Percentiles rank a stretch among this genome's conserved stretches.
Evolutionary conservation across 345 rosid species (phyloP).

Genomic region (Populus simonii): DNA sequence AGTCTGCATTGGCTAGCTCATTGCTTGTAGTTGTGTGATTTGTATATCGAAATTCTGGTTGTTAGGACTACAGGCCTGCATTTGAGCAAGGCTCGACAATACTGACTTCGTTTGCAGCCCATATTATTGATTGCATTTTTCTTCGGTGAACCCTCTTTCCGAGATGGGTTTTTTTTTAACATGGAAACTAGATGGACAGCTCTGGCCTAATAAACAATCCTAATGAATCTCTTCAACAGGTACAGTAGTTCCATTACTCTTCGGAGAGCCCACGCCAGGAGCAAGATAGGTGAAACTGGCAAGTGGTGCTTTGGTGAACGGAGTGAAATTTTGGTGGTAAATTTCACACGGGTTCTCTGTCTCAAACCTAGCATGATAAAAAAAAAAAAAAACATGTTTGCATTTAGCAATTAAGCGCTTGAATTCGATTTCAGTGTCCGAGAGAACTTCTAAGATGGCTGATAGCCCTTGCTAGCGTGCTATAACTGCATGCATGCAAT

Average conservation of each 20-base stretch:
- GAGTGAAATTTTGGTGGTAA: not conserved
- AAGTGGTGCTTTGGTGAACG: not conserved
- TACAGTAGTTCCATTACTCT: not conserved
- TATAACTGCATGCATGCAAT: not conserved
- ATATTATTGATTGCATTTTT: not conserved
- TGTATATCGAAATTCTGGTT: not conserved
- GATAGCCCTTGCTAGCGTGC: not conserved
- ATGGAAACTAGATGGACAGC: too few relatives aligned
- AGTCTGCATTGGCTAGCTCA: too few relatives aligned
- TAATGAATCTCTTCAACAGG: not conserved
- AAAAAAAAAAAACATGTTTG: constrained; percentile 86
- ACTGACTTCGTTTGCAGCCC: not conserved
- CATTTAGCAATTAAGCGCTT: constrained; percentile 6
- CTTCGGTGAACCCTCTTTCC: not conserved
- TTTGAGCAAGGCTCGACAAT: not conserved
- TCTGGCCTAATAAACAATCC: too few relatives aligned
- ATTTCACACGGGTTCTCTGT: not conserved
- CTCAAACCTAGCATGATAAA: constrained; percentile 52
- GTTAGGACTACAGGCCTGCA: not conserved
- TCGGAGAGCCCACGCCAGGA: not conserved
- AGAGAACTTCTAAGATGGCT: constrained; percentile 4
- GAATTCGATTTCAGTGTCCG: constrained; percentile 61
- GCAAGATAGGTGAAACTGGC: not conserved
- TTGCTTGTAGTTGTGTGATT: not conserved
- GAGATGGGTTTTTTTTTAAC: too few relatives aligned